These are phyloP conservation scores for Parvularia atlantis DNA, from an alignment of 78 protist species.

Conservation along the genomic window DNA sequence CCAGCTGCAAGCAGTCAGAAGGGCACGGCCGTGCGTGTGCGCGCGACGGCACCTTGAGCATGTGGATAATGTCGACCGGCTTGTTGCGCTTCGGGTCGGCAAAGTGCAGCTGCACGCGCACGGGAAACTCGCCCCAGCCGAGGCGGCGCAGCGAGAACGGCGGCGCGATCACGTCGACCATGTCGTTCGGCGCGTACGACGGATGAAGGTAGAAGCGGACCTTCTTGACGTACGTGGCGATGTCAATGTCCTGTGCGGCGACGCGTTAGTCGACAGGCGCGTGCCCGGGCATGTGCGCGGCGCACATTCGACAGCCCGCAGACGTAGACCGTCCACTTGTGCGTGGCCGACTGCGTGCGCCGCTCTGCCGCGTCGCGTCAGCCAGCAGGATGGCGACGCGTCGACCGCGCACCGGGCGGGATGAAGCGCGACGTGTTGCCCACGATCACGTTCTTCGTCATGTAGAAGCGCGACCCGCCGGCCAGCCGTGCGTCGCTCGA, in stretches of 20 bases:
- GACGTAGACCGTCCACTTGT: constrained; percentile 16
- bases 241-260: constrained; percentile 10
- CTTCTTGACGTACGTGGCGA: constrained; percentile 26
- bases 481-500: not conserved
- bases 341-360: too few species aligned
- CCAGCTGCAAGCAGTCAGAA: too few species aligned
- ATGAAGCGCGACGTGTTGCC: constrained; percentile 14
- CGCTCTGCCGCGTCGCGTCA: too few species aligned
- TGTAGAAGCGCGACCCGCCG: not conserved
- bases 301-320: too few species aligned
- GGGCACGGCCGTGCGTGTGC: too few species aligned
- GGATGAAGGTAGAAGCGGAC: constrained; percentile 42
- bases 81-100: constrained; percentile 42
- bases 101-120: constrained; percentile 40
- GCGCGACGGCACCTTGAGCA: too few species aligned
- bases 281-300: not conserved
- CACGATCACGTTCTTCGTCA: constrained; percentile 5
- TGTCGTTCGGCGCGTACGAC: constrained; percentile 44
- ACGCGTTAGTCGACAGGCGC: not conserved
- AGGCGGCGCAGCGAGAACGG: constrained; percentile 45
- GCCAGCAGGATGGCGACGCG: too few species aligned
- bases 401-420: not conserved
- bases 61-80: constrained; percentile 50
- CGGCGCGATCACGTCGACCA: constrained; percentile 25
- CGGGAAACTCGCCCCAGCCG: constrained; percentile 68